phyloP scores from a whole-genome alignment of 2,329 filamentous ascomycete genomes.

The Fusarium secorum region DNA sequence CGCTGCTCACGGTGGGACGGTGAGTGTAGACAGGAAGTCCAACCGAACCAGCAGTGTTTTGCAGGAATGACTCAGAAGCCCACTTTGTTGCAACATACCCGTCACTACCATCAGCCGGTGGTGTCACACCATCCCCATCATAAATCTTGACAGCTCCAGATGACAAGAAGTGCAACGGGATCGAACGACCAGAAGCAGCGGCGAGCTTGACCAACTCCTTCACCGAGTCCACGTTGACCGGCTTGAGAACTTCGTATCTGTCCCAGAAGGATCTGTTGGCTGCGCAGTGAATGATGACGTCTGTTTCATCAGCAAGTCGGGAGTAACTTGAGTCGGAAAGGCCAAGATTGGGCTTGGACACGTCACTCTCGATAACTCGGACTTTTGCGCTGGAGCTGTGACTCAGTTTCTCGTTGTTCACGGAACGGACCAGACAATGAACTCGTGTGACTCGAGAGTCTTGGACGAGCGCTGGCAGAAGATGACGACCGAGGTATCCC shows the following conservation, averaged over 20 bases:
- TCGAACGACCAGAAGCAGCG: background rate
- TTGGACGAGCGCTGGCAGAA: accelerated
- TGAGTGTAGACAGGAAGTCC: background rate
- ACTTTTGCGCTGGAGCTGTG: accelerated
- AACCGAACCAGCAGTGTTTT: background rate
- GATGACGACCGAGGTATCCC: background rate
- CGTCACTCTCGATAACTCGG: background rate
- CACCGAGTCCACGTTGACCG: background rate
- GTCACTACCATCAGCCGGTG: background rate
- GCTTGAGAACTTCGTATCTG: background rate
- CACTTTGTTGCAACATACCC: background rate
- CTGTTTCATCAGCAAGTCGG: background rate
- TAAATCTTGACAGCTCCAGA: background rate
- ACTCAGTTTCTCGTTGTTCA: background rate
- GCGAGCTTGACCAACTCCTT: background rate
- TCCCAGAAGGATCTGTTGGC: background rate
- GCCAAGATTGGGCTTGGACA: accelerated
- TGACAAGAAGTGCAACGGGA: background rate
- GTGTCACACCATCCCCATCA: accelerated
- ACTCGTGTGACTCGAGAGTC: background rate
- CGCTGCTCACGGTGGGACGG: background rate
- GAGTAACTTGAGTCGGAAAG: background rate
- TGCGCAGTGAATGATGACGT: background rate
- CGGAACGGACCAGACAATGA: background rate
- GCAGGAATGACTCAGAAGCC: background rate